Evolutionary conservation across 1,139 yeast species (phyloP).

Genomic region (Hyphopichia pseudoburtonii): DNA sequence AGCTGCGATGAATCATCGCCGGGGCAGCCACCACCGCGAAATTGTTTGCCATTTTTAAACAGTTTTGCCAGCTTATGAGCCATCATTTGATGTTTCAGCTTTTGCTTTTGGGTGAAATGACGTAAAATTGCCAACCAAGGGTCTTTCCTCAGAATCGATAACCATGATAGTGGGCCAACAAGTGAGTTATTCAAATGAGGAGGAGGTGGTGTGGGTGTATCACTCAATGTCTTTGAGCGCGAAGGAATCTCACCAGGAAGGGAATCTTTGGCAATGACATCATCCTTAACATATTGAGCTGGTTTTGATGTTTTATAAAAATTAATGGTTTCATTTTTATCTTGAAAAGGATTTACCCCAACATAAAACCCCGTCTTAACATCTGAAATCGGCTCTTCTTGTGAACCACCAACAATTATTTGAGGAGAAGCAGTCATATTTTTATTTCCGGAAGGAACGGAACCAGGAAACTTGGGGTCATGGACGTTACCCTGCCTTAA

Average conservation of each 20-base stretch:
- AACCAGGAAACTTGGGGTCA: slow-evolving; percentile 1
- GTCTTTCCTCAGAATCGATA: slow-evolving; percentile 49
- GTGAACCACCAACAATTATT: no score
- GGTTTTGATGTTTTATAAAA: slow-evolving; percentile 26
- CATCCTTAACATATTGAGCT: no score
- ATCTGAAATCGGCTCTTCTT: no score
- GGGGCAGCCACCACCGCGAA: no score
- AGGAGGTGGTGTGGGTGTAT: not conserved
- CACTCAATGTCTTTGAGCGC: no score
- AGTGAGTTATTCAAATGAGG: not conserved
- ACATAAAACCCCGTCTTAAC: slow-evolving; percentile 6
- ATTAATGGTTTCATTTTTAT: slow-evolving; percentile 30
- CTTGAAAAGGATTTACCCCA: slow-evolving; percentile 25
- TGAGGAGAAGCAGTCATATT: no score
- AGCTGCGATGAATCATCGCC: no score
- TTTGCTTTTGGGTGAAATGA: slow-evolving; percentile 24
- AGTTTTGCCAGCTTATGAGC: slow-evolving; percentile 13
- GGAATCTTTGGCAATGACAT: no score
- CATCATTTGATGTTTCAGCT: slow-evolving; percentile 13
- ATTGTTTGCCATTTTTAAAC: slow-evolving; percentile 24
- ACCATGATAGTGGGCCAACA: slow-evolving; percentile 52
- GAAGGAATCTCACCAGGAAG: no score
- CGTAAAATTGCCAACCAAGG: slow-evolving; percentile 36
- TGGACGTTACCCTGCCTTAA: not conserved
- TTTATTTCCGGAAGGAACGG: no score